Evolutionary conservation across 2,329 filamentous ascomycete genomes (phyloP), one percentile per base, ranked within the genome.

Genomic region (Cercospora sp.): DNA sequence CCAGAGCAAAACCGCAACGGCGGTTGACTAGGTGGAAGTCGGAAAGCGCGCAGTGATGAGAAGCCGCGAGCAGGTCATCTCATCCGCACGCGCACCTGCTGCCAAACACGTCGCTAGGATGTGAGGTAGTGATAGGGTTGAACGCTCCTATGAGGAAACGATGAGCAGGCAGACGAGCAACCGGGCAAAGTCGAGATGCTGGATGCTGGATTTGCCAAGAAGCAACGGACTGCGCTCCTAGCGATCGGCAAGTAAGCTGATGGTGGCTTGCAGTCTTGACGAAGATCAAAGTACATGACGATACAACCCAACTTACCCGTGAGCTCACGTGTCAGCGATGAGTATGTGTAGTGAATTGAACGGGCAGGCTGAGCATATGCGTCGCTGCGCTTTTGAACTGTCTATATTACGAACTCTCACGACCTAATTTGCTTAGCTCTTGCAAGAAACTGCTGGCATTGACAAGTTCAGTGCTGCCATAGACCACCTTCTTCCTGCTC

Each of bases 381-480:
- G 16, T n/a, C 2, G 36, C 36, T 28, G 23, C 26, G 7, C 30
- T 31, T 31, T 28, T n/a, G 13, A 61, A 48, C 59, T 42, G 23
- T 45, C 31, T 42, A 30, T 63, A 67, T 70, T 75, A 79, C 75
- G 73, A 81, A 72, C 81, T 85, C 76, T 89, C 87, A 68, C 80
- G 81, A 5, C 88, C 88, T 70, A 90, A 74, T 68, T 81, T 84
- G 23, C 81, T 83, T 72, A 90, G 78, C 70, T 87, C 87, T 63
- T 85, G 84, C 23, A 90, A 78, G 76, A 90, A 90, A 71, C 88
- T 87, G 65, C 83, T 84, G 9, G 88, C 86, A 73, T 87, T 89
- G 71, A 90, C 83, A 70, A 90, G 77, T 70, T 89, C 94, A 13
- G 95, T 99, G 77, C 93, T 96, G 18, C 95, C 95, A 79, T 99